A percentile compares a stretch with the other conserved stretches of the same genome.
Conservation (phyloP, 2,329 filamentous ascomycete genomes). For the Colletotrichum paranaense region DNA sequence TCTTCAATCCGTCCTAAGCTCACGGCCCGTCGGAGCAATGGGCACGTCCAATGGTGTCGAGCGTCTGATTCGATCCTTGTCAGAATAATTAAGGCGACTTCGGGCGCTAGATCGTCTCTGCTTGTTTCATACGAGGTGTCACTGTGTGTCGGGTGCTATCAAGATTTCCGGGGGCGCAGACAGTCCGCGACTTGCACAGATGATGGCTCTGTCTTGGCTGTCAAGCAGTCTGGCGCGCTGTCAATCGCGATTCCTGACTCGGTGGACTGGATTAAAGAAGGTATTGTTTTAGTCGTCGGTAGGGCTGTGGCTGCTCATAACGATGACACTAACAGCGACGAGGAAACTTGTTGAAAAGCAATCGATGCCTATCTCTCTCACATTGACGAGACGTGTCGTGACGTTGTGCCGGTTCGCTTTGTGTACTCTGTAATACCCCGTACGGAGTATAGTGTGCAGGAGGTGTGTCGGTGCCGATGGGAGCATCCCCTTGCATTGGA, state of each 20-base stretch:
- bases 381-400: neutral
- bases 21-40: constrained; percentile 22
- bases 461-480: neutral
- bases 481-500: constrained; percentile 9
- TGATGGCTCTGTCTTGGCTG: constrained; percentile 25
- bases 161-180: constrained; percentile 24
- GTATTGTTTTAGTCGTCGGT: neutral
- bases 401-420: neutral
- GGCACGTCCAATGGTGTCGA: constrained; percentile 13
- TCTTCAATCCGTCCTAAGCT: constrained; percentile 11
- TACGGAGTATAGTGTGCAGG: neutral
- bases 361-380: neutral
- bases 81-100: constrained; percentile 27
- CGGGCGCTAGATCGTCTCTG: constrained; percentile 29
- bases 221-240: constrained; percentile 6
- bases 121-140: constrained; percentile 33
- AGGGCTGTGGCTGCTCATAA: neutral
- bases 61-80: constrained; percentile 25
- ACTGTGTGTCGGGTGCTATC: constrained; percentile 31
- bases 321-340: neutral
- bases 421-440: neutral
- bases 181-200: constrained; percentile 31
- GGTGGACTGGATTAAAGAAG: neutral
- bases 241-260: neutral
- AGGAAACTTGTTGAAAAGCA: neutral